Conservation (phyloP, 2,329 filamentous ascomycete species). For the Pyricularia pennisetigena region DNA sequence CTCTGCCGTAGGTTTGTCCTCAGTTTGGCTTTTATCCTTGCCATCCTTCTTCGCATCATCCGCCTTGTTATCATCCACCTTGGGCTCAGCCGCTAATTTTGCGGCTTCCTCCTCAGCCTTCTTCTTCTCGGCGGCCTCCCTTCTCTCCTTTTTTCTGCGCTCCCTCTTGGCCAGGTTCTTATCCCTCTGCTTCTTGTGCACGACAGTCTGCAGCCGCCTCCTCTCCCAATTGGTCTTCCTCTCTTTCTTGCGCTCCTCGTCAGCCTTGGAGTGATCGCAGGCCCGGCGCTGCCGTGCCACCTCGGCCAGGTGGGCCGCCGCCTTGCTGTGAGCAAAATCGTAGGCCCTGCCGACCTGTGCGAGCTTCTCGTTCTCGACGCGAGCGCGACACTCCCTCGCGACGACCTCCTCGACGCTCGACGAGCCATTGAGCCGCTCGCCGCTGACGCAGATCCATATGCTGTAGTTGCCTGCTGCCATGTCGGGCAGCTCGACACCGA, state of each 20-base stretch:
- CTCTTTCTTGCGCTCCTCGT: constrained; percentile 33
- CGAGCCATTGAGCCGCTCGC: constrained; percentile 42
- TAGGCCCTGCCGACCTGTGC: constrained; percentile 60
- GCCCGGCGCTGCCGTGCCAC: constrained; percentile 39
- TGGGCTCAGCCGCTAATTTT: constrained; percentile 4
- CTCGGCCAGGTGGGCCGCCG: constrained; percentile 21
- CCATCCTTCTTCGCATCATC: neutral
- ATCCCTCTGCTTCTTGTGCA: constrained; percentile 27
- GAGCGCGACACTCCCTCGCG: constrained; percentile 48
- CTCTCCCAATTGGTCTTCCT: constrained; percentile 27
- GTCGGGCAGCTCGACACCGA: constrained; percentile 62
- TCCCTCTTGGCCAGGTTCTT: constrained; percentile 31
- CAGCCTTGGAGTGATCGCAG: constrained; percentile 35
- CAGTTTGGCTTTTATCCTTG: neutral
- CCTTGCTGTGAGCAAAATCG: constrained; percentile 59
- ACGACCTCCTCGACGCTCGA: constrained; percentile 57
- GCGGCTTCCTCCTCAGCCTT: constrained; percentile 9
- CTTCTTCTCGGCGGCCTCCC: constrained; percentile 9
- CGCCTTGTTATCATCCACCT: constrained; percentile 1
- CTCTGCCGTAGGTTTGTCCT: neutral
- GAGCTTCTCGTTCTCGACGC: constrained; percentile 69
- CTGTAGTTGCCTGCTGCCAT: constrained; percentile 68
- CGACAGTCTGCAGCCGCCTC: constrained; percentile 22
- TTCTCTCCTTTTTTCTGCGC: constrained; percentile 21
- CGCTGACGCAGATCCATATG: constrained; percentile 66